These are phyloP conservation scores for Lachancea sp. DNA, from an alignment of 805 yeast species.

Conservation along the genomic window DNA sequence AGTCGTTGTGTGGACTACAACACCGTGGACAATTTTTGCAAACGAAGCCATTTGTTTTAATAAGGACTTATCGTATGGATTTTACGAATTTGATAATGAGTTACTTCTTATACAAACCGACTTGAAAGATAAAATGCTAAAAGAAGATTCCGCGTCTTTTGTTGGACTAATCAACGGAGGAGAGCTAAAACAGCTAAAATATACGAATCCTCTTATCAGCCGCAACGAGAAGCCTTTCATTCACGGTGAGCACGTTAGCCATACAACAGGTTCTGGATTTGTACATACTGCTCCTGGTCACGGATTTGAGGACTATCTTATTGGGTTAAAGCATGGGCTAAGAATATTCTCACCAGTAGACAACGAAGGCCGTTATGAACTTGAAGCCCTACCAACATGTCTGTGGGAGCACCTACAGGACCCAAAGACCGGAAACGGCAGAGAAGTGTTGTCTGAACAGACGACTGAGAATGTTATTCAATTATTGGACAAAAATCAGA, in stretches of 20 bases:
- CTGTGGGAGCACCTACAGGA: slow-evolving; percentile 14
- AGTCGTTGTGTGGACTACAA: slow-evolving; percentile 88
- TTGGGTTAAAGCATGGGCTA: slow-evolving; percentile 54
- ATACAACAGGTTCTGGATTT: slow-evolving; percentile 82
- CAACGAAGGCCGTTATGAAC: slow-evolving; percentile 58
- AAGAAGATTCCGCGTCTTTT: slow-evolving; percentile 9
- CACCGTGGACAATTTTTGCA: slow-evolving; percentile 95
- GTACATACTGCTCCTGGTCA: slow-evolving; percentile 99
- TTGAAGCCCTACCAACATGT: slow-evolving; percentile 36
- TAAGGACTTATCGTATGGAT: slow-evolving; percentile 49
- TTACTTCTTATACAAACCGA: slow-evolving; percentile 51
- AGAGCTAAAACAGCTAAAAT: slow-evolving; percentile 37
- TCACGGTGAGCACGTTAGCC: slow-evolving; percentile 77
- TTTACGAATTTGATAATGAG: slow-evolving; percentile 39
- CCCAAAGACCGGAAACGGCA: slow-evolving; percentile 33
- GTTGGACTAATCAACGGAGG: slow-evolving; percentile 35
- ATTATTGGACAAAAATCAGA: slow-evolving; percentile 34
- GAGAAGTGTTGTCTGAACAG: slow-evolving; percentile 49
- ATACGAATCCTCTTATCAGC: slow-evolving; percentile 49
- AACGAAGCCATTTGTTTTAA: slow-evolving; percentile 78
- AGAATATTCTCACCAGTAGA: slow-evolving; percentile 74
- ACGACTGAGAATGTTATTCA: slow-evolving; percentile 47
- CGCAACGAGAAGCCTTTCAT: slow-evolving; percentile 49
- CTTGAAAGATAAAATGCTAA: slow-evolving; percentile 36
- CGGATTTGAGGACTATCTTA: slow-evolving; percentile 85